Base-by-base conservation (phyloP, 495 filamentous ascomycete genomes). In the Parathielavia appendiculata region DNA sequence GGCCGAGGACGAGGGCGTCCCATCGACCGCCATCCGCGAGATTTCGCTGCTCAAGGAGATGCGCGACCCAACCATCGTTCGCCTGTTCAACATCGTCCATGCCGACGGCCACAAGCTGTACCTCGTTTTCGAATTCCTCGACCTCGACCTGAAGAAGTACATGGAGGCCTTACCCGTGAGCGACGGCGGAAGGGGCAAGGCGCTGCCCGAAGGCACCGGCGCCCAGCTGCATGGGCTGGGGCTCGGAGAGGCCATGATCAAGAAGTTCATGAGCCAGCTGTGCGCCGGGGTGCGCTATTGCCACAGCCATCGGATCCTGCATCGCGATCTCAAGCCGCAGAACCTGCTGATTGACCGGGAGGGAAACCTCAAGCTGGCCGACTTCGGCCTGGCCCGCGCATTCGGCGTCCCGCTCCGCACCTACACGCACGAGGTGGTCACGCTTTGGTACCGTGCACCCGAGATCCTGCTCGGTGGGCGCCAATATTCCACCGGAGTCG, bases 381-480 rank as follows among this genome's bases (percentile, higher is more conserved):
- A 99, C 81, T 99, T 99, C 69, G 93, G 93, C 70, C 79, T 99
- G 64, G 93, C 93, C 3, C 83, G 93, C 66, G 95, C 95, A 5
- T 97, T 99, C 67, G 93, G 93, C 71, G 93, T 97, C 35, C 93
- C 93, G 0, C 80, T 97, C 63, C 81, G 95, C 63, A 99, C 95
- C 35, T 97, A 97, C 70, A 99, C 93, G 53, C 93, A 99, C 72
- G 95, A 97, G 81, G 93, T 98, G 56, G 93, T 99, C 54, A 99
- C 93, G 0, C 82, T 99, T 53, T 99, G 93, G 93, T 97, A 97
- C 71, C 89, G 95, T 51, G 83, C 92, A n/a, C 93, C 93, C 0
- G 93, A 99, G 73, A 96, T 99, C 69, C 83, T 99, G 20, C 87
- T 99, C 14, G 93, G 93, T 66, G 93, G 95, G 54, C 88, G 92